Conservation (phyloP, 257 asterid species). For the Solanum sitiens region DNA sequence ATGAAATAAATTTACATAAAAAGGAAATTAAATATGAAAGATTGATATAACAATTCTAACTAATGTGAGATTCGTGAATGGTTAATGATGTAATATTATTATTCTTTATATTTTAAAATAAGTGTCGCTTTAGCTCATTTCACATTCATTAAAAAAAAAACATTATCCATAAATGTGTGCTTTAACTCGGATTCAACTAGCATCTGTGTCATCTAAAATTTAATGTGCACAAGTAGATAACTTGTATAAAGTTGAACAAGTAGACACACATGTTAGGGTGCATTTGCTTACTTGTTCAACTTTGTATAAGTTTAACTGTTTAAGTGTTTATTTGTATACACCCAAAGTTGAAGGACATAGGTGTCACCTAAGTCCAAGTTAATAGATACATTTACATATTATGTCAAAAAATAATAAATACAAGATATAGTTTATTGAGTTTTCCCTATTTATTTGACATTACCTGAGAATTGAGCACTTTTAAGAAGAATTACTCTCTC, state of each 20-base stretch:
- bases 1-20: not conserved
- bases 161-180: too few species aligned
- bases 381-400: too few species aligned
- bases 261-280: not conserved
- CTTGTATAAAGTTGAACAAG: not conserved
- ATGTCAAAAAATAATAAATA: too few species aligned
- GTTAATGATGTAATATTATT: not conserved
- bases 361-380: too few species aligned
- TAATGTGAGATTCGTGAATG: not conserved
- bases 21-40: not conserved
- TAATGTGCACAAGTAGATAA: too few species aligned
- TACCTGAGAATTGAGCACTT: not conserved
- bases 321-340: too few species aligned
- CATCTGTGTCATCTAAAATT: not conserved
- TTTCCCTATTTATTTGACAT: not conserved
- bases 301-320: not conserved
- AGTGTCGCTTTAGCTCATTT: not conserved
- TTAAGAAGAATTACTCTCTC: too few species aligned
- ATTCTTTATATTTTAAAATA: too few species aligned
- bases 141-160: not conserved
- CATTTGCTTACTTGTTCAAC: not conserved
- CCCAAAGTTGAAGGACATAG: too few species aligned
- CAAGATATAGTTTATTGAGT: too few species aligned
- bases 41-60: not conserved
- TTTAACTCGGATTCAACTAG: not conserved